These are phyloP conservation scores for Didymella segeticola DNA, from an alignment of 2,329 filamentous ascomycete genomes.

Conservation along the genomic window DNA sequence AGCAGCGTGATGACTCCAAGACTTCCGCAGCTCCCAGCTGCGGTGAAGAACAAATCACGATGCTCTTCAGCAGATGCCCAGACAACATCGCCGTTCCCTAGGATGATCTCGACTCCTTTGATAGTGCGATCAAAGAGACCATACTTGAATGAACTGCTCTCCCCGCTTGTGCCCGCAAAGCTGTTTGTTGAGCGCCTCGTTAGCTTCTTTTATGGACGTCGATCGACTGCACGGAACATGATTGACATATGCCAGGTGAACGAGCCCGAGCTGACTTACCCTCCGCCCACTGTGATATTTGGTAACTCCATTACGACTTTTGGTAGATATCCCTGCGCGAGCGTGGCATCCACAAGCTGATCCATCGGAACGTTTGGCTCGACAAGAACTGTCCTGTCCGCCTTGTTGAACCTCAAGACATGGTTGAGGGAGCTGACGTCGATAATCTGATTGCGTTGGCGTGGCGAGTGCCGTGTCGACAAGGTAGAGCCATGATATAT, in stretches of 20 bases:
- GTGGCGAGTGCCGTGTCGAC: slow-evolving; percentile 55
- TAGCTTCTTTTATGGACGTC: neutral
- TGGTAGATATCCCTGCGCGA: slow-evolving; percentile 63
- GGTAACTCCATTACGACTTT: slow-evolving; percentile 76
- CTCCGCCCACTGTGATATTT: slow-evolving; percentile 72
- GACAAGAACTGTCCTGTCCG: slow-evolving; percentile 58
- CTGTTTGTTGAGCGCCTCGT: slow-evolving; percentile 2
- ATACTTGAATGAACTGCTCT: slow-evolving; percentile 70
- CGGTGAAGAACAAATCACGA: slow-evolving; percentile 64
- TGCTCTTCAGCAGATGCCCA: slow-evolving; percentile 54
- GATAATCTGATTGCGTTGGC: slow-evolving; percentile 52
- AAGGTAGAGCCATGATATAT: slow-evolving; percentile 66
- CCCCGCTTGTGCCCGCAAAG: slow-evolving; percentile 70
- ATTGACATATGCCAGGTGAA: neutral
- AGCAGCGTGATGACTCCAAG: slow-evolving; percentile 67
- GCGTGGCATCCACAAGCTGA: slow-evolving; percentile 63
- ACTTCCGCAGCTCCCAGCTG: slow-evolving; percentile 66
- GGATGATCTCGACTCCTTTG: slow-evolving; percentile 67
- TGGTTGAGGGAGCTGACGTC: slow-evolving; percentile 59
- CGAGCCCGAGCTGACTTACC: slow-evolving; percentile 34
- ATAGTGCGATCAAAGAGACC: slow-evolving; percentile 72
- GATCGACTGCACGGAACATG: neutral
- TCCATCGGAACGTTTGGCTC: slow-evolving; percentile 77
- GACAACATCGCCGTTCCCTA: slow-evolving; percentile 64
- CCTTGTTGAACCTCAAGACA: slow-evolving; percentile 53